Percentiles rank a stretch among this genome's conserved stretches.
phyloP scores from a whole-genome alignment of 169 alveolate genomes.

The Toxoplasma gondii region DNA sequence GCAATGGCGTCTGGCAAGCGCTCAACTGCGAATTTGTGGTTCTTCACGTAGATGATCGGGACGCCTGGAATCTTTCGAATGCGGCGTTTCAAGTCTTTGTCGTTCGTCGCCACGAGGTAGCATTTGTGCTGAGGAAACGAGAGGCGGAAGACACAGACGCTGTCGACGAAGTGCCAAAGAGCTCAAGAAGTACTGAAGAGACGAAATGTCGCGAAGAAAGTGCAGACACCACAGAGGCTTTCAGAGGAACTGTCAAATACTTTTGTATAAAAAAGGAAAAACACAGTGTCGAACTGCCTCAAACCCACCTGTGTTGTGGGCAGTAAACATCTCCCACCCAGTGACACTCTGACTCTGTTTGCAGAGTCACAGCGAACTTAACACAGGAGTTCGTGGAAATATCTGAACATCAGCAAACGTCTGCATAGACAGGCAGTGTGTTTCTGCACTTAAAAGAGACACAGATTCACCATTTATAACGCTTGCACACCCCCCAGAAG shows the following conservation, averaged over 20 bases:
- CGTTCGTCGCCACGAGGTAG: constrained; percentile 98
- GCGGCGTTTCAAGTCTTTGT: constrained; percentile 96
- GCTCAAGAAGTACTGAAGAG: background rate
- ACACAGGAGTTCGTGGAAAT: too few relatives aligned
- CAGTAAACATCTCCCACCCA: too few relatives aligned
- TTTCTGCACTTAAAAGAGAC: too few relatives aligned
- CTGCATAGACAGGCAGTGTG: too few relatives aligned
- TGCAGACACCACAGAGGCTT: background rate
- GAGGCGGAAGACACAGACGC: background rate
- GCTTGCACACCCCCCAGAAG: too few relatives aligned
- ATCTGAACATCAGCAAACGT: too few relatives aligned
- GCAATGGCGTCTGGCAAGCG: constrained; percentile 94
- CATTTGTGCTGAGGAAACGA: constrained; percentile 89
- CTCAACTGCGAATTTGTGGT: constrained; percentile 96
- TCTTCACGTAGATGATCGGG: constrained; percentile 96
- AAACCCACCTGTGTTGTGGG: too few relatives aligned
- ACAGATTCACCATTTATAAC: too few relatives aligned
- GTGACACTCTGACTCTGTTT: too few relatives aligned
- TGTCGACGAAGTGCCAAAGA: background rate
- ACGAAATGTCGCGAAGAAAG: background rate
- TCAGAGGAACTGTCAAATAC: too few relatives aligned
- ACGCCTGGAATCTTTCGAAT: constrained; percentile 98
- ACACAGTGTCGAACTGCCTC: background rate
- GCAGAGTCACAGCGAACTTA: too few relatives aligned
- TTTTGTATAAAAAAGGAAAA: background rate